Evolutionary conservation across 129 eudicot genomes (phyloP).

Genomic region (Rutidosis leptorrhynchoides): DNA sequence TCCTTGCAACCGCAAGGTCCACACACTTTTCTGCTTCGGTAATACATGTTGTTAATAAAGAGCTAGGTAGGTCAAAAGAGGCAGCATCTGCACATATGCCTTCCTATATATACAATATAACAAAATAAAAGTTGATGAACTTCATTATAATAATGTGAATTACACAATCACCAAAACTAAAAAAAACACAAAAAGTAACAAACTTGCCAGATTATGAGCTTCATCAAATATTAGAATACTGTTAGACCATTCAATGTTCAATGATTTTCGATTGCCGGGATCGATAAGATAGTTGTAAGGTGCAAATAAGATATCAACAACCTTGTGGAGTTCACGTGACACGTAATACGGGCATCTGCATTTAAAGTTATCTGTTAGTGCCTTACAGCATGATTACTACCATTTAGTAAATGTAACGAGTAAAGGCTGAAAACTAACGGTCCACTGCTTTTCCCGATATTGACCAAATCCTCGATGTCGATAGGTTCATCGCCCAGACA

Average conservation of each 20-base stretch:
- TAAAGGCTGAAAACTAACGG: slow-evolving; percentile 60
- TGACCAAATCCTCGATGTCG: slow-evolving; percentile 96
- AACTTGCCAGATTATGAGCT: slow-evolving; percentile 90
- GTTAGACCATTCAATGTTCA: slow-evolving; percentile 65
- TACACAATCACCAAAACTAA: slow-evolving; percentile 13
- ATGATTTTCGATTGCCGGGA: slow-evolving; percentile 60
- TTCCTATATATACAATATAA: slow-evolving; percentile 52
- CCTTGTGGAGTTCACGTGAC: slow-evolving; percentile 86
- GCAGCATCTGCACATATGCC: slow-evolving; percentile 97
- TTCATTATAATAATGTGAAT: slow-evolving; percentile 9
- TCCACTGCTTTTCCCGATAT: slow-evolving; percentile 84
- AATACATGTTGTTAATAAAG: slow-evolving; percentile 80
- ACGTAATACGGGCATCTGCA: slow-evolving; percentile 92
- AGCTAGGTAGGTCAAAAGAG: slow-evolving; percentile 89
- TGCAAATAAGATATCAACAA: slow-evolving; percentile 88
- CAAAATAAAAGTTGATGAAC: background rate
- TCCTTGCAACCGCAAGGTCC: slow-evolving; percentile 67
- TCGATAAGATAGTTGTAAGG: slow-evolving; percentile 98
- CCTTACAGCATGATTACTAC: slow-evolving; percentile 2
- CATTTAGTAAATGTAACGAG: slow-evolving; percentile 7
- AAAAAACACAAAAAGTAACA: background rate
- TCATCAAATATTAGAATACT: slow-evolving; percentile 91
- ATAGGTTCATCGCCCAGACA: slow-evolving; percentile 92
- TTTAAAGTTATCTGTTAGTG: slow-evolving; percentile 16
- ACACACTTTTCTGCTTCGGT: slow-evolving; percentile 88